phyloP scores from a whole-genome alignment of 164 flowering plant species.

The Nelumbo lutea region DNA sequence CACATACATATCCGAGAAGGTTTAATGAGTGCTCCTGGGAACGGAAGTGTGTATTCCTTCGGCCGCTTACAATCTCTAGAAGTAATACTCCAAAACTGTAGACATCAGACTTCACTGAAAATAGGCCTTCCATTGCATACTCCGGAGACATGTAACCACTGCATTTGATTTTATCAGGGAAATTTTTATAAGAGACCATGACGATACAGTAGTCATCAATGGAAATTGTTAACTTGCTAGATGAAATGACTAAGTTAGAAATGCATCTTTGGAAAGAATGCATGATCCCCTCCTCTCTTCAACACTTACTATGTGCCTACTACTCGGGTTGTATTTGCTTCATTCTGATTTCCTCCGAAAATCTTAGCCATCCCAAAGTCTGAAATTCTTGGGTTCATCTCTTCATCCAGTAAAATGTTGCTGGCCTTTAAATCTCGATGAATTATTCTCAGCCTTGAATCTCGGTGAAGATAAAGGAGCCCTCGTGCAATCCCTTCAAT shows the following conservation, averaged over 20 bases:
- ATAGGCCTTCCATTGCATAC: conserved; percentile 25
- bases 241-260: background rate
- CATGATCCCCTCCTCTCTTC: too few species aligned
- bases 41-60: conserved; percentile 9
- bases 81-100: conserved; percentile 21
- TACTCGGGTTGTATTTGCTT: conserved; percentile 26
- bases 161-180: background rate
- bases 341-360: conserved; percentile 18
- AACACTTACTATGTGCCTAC: conserved; percentile 34
- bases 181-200: background rate
- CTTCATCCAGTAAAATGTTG: conserved; percentile 64
- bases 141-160: conserved; percentile 26
- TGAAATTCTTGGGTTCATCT: conserved; percentile 79
- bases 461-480: conserved; percentile 74
- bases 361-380: conserved; percentile 80
- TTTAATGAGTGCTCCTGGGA: conserved; percentile 4
- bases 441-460: conserved; percentile 71
- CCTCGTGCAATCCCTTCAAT: conserved; percentile 80
- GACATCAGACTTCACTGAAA: conserved; percentile 22
- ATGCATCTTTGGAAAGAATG: background rate
- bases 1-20: conserved; percentile 15
- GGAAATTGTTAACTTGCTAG: background rate
- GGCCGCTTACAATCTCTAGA: conserved; percentile 19
- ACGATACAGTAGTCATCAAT: background rate
- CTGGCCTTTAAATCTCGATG: conserved; percentile 76